Base-by-base conservation (phyloP, 2,329 filamentous ascomycete genomes). In the Alternaria triticina region DNA sequence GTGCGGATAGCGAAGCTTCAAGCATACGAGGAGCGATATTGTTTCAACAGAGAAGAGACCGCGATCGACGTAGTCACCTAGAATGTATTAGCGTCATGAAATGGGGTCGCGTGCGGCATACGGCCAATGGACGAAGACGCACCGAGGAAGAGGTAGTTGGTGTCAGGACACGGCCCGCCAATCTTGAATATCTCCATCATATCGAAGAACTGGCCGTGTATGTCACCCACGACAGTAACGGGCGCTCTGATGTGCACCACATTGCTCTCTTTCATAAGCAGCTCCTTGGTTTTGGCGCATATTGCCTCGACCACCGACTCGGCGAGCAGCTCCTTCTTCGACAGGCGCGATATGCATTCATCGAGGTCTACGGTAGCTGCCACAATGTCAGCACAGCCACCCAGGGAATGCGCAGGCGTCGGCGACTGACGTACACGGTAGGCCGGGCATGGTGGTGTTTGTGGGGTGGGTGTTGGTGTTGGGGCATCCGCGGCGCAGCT, bases 211-310 rank as follows among this genome's bases (percentile, higher is more conserved):
- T 99, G 96, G 62, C 96, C 96, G 81, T 99, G 96, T 71, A 99
- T 99, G 80, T 99, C 96, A 70, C 96, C 96, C 43, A 99, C 96
- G 10, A 99, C 96, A 15, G 96, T 99, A 62, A 99, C 93, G 2
- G 96, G 96, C 30, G 96, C 94, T 73, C 90, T 89, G 67, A 99
- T 96, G 81, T 99, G 96, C 64, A 99, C 96, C 67, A 99, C 96
- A 83, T 99, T 99, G 87, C 95, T 98, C 88, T 99, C 96, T 79
- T 96, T 95, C 96, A 99, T 99, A 72, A 99, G 87, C 73, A 99
- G 86, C 85, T 99, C 96, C 80, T 99, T 99, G 22, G 96, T 96
- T 82, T 99, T 99, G 81, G 96, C 94, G 84, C 96, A 99, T 89
- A 99, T 95, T 76, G 96, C 96, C 84, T 99, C 96, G 82, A 99